phyloP scores from a whole-genome alignment of 164 flowering plant species.

The Cinnamomum chago region DNA sequence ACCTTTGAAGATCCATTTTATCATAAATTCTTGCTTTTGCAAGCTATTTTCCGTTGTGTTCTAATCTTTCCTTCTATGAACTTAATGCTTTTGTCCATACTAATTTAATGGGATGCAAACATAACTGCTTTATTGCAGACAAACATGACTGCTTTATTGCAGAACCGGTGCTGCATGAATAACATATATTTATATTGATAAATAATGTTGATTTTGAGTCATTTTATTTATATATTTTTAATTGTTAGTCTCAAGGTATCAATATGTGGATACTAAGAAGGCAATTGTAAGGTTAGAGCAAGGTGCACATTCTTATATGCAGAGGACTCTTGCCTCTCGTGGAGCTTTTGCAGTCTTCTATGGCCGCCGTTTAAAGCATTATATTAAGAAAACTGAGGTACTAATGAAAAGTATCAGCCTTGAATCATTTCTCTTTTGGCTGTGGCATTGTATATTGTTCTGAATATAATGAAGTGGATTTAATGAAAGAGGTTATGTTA shows the following conservation, averaged over 20 bases:
- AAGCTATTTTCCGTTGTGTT: too few species aligned
- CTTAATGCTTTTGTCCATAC: neutral
- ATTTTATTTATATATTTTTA: constrained; percentile 1
- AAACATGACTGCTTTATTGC: neutral
- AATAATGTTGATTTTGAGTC: constrained; percentile 1
- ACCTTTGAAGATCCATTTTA: neutral
- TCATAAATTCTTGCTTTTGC: neutral
- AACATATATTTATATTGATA: neutral
- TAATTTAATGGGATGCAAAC: neutral
- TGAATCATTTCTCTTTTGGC: neutral
- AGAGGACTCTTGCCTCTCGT: constrained; percentile 60
- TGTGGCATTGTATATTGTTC: neutral
- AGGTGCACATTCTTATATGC: constrained; percentile 54
- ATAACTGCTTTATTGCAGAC: neutral
- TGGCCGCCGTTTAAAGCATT: constrained; percentile 75
- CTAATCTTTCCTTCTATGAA: neutral
- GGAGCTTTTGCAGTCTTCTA: constrained; percentile 81
- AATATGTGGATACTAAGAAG: constrained; percentile 46
- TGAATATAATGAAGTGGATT: neutral
- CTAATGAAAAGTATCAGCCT: neutral
- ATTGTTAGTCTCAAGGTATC: constrained; percentile 57
- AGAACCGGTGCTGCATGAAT: neutral
- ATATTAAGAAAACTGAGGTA: constrained; percentile 81
- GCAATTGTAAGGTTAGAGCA: constrained; percentile 75
- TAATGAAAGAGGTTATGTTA: neutral